Evolutionary conservation across 192 early-diverging fungal genomes (phyloP).

Genomic region (Backusella macrospora): DNA sequence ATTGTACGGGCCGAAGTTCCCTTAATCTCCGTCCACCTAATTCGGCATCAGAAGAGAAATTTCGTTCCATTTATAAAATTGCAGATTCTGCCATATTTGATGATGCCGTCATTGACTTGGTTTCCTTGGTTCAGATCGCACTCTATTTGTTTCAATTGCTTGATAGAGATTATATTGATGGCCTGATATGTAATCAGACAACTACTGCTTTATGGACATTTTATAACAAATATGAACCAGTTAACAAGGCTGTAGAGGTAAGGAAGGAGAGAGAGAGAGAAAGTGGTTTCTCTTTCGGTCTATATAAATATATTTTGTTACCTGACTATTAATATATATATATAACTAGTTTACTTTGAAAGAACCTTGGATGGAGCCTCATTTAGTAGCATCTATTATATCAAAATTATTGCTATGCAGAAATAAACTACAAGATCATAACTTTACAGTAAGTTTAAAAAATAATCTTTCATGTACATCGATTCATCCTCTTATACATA

Average conservation of each 20-base stretch:
- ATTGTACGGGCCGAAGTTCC: conserved; percentile 55
- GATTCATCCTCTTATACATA: background rate
- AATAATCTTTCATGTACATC: background rate
- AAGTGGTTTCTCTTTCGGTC: no score
- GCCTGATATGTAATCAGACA: conserved; percentile 53
- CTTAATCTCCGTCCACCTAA: conserved; percentile 49
- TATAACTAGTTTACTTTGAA: conserved; percentile 28
- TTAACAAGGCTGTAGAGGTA: conserved; percentile 32
- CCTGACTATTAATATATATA: background rate
- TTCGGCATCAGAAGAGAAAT: conserved; percentile 51
- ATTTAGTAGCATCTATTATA: conserved; percentile 51
- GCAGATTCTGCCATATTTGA: conserved; percentile 48
- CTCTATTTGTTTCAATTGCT: conserved; percentile 47
- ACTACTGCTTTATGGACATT: conserved; percentile 44
- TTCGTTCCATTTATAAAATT: conserved; percentile 52
- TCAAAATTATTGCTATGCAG: conserved; percentile 48
- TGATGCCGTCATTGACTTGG: conserved; percentile 51
- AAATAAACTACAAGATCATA: conserved; percentile 49
- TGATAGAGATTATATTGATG: conserved; percentile 48
- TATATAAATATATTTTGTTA: background rate
- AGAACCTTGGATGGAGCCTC: conserved; percentile 53
- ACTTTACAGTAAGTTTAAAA: conserved; percentile 44
- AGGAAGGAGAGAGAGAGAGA: background rate
- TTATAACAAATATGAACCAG: conserved; percentile 44
- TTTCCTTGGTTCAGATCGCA: conserved; percentile 47